Evolutionary conservation across 2,329 filamentous ascomycete species (phyloP).

Genomic region (Ophiostoma sp.): DNA sequence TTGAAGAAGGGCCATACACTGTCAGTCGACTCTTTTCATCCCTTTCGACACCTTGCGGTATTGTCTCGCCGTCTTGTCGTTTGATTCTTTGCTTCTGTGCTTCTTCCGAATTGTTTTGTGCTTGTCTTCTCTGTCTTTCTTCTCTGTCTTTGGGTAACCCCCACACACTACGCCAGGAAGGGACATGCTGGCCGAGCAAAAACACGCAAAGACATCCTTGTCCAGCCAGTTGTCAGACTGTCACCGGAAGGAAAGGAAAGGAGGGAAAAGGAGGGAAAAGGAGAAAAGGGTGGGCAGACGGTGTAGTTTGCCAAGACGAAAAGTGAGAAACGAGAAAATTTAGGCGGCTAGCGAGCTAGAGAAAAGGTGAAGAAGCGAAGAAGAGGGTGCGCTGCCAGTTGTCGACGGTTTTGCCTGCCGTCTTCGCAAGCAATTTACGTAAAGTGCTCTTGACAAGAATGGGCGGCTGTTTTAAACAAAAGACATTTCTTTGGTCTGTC

Average conservation of each 20-base stretch:
- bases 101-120: not conserved
- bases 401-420: not conserved
- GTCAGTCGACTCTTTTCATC: not conserved
- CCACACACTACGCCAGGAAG: not conserved
- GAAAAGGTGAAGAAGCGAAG: not conserved
- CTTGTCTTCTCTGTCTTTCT: not conserved
- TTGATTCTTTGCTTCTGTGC: not conserved
- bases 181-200: not conserved
- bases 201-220: not conserved
- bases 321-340: constrained; percentile 4
- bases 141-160: not conserved
- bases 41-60: no score
- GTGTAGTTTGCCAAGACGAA: constrained; percentile 9
- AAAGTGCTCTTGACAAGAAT: not conserved
- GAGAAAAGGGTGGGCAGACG: not conserved
- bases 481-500: no score
- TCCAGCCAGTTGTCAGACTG: not conserved
- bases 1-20: no score
- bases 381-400: not conserved
- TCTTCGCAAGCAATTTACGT: not conserved
- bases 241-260: not conserved
- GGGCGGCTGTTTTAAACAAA: no score
- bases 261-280: not conserved
- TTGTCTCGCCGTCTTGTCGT: no score
- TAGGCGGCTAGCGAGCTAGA: not conserved